phyloP scores from a whole-genome alignment of 2,329 filamentous ascomycete genomes.

The Ciborinia camelliae region DNA sequence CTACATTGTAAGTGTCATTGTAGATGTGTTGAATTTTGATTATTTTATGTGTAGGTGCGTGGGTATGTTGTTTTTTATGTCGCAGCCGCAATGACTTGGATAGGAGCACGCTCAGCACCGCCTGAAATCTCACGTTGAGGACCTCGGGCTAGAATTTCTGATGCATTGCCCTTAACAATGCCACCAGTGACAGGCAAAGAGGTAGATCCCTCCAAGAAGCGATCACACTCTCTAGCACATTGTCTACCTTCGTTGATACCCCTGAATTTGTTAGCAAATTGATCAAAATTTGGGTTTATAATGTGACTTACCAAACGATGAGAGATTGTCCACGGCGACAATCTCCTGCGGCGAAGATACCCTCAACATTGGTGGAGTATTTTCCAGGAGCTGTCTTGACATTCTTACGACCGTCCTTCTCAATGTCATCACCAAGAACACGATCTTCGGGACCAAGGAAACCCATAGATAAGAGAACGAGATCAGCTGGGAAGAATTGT shows the following conservation, averaged over 20 bases:
- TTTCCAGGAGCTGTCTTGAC: conserved; percentile 88
- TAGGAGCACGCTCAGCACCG: conserved; percentile 29
- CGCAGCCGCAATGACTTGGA: conserved; percentile 31
- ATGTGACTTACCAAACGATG: conserved; percentile 77
- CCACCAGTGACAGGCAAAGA: conserved; percentile 86
- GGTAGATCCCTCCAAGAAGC: conserved; percentile 77
- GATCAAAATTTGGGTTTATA: not conserved
- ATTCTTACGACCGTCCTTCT: conserved; percentile 91
- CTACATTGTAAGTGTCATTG: conserved; percentile 1
- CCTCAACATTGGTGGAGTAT: conserved; percentile 83
- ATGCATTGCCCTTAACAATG: conserved; percentile 80
- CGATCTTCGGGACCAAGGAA: conserved; percentile 92
- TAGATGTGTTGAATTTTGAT: conserved; percentile 11
- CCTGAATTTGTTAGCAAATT: conserved; percentile 49
- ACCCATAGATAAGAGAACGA: conserved; percentile 94
- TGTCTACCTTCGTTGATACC: conserved; percentile 97
- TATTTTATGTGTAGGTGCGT: not conserved
- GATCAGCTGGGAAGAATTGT: conserved; percentile 93
- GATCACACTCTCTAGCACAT: conserved; percentile 86
- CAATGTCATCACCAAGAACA: conserved; percentile 80
- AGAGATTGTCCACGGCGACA: conserved; percentile 92
- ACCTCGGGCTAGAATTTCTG: conserved; percentile 55
- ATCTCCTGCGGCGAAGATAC: conserved; percentile 91
- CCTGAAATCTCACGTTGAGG: conserved; percentile 23
- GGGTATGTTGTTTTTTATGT: conserved; percentile 20